Evolutionary conservation across 257 asterid genomes (phyloP), one percentile per base, ranked within the genome.

Genomic region (Gardenia jasminoides): DNA sequence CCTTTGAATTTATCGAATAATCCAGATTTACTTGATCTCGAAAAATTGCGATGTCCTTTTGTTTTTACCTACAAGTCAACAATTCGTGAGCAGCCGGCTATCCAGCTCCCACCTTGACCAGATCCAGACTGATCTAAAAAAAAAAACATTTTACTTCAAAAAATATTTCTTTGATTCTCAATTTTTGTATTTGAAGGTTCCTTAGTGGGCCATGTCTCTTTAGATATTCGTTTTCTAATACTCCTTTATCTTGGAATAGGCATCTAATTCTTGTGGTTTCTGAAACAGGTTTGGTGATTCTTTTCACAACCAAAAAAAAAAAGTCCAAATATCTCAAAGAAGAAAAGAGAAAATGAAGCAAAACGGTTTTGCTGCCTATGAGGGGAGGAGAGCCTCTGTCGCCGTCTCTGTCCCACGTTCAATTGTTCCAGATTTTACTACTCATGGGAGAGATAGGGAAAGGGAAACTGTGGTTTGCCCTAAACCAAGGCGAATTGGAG

Each of bases 391-490:
- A 91, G 82, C 84, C 75, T 83, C 85, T 74, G 87, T 84, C 47
- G 41, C 70, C 20, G n/a, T 46, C 28, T 80, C 76, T 66, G 79
- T 73, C 31, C 79, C 83, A 3, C 48, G 80, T 28, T 28, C 67
- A 6, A 74, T 36, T 33, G 48, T 41, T 33, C 70, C 43, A 47
- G 80, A 80, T 12, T 36, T 36, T 8, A 11, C 50, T 26, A 81
- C 84, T 83, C 85, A 86, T 50, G 82, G 70, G 26, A 93, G 88
- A 79, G 88, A 67, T 80, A 89, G 82, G 67, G 95, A 86, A 24
- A 89, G 81, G 67, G 95, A 87, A 30, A 74, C 84, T 58, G 88
- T 95, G 86, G 94, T 95, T 80, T 95, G 99, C 83, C 99, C 99
- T 0, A 92, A 93, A 83, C 99, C 99, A 7, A 86, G 98, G 76